These are phyloP conservation scores for Crithidia brevicula DNA, from an alignment of 208 protist species.

Conservation along the genomic window DNA sequence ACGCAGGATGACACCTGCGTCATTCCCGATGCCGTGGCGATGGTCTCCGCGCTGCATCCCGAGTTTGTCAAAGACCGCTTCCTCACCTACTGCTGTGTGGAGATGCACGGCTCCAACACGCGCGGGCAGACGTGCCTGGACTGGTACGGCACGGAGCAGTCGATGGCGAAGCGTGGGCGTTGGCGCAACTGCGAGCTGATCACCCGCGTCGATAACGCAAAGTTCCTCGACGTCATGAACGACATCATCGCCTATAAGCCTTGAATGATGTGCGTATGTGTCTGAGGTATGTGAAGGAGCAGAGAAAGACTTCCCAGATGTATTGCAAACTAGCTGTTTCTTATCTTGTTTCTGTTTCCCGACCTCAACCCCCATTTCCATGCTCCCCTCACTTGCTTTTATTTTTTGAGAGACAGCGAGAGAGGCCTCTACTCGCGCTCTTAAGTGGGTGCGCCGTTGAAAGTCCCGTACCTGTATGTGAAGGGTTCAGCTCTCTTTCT, in stretches of 20 bases:
- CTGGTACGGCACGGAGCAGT: constrained; percentile 89
- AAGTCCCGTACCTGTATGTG: no score
- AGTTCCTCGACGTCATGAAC: constrained; percentile 56
- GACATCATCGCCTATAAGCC: constrained; percentile 48
- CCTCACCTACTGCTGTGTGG: constrained; percentile 72
- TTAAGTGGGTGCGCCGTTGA: no score
- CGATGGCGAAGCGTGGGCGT: constrained; percentile 81
- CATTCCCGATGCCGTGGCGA: constrained; percentile 80
- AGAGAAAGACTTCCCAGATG: no score
- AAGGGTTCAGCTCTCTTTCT: no score
- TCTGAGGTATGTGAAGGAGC: no score
- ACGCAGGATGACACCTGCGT: constrained; percentile 86
- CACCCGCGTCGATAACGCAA: constrained; percentile 39
- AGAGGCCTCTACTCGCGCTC: no score
- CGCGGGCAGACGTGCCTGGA: constrained; percentile 76
- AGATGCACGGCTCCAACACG: constrained; percentile 73
- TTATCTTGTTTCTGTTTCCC: no score
- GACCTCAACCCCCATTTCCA: no score
- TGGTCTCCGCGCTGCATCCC: constrained; percentile 62
- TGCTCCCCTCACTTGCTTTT: no score
- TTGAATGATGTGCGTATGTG: constrained; percentile 8
- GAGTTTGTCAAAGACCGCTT: constrained; percentile 64
- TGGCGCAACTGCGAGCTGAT: constrained; percentile 79
- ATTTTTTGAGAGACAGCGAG: no score
- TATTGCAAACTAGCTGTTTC: no score